Conservation (phyloP, 768 basidiomycete genomes). For the Mycena latifolia region DNA sequence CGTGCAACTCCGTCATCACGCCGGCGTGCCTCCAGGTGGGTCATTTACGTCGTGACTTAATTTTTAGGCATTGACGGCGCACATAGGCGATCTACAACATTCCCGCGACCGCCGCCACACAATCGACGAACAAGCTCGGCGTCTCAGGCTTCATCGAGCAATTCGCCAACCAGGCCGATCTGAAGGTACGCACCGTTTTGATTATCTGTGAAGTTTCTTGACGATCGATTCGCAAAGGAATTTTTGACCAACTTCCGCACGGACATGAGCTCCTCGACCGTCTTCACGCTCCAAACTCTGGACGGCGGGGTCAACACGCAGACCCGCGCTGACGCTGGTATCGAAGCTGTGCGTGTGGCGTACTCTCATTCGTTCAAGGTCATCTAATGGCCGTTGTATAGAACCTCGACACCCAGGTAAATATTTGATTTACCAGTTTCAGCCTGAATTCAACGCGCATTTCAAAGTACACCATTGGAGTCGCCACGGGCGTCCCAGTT, state of each 20-base stretch:
- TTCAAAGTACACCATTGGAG: slow-evolving; percentile 51
- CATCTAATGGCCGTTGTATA: neutral
- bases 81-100: slow-evolving; percentile 39
- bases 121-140: slow-evolving; percentile 35
- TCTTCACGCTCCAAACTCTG: slow-evolving; percentile 49
- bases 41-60: too few species aligned
- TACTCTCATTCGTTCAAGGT: neutral
- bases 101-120: slow-evolving; percentile 37
- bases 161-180: slow-evolving; percentile 17
- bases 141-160: slow-evolving; percentile 39
- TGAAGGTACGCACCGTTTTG: neutral
- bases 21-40: slow-evolving; percentile 38
- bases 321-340: slow-evolving; percentile 42
- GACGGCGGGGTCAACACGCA: slow-evolving; percentile 53
- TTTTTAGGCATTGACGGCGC: too few species aligned
- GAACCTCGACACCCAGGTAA: slow-evolving; percentile 37
- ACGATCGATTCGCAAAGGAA: slow-evolving; percentile 29
- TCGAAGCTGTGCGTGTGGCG: slow-evolving; percentile 41
- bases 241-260: slow-evolving; percentile 44
- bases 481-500: slow-evolving; percentile 48
- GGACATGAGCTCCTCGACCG: slow-evolving; percentile 46
- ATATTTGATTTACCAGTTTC: neutral
- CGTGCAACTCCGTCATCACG: slow-evolving; percentile 34
- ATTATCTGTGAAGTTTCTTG: slow-evolving; percentile 29
- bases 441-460: neutral